Conservation (phyloP, 2,329 filamentous ascomycete species). For the Seiridium unicorne region DNA sequence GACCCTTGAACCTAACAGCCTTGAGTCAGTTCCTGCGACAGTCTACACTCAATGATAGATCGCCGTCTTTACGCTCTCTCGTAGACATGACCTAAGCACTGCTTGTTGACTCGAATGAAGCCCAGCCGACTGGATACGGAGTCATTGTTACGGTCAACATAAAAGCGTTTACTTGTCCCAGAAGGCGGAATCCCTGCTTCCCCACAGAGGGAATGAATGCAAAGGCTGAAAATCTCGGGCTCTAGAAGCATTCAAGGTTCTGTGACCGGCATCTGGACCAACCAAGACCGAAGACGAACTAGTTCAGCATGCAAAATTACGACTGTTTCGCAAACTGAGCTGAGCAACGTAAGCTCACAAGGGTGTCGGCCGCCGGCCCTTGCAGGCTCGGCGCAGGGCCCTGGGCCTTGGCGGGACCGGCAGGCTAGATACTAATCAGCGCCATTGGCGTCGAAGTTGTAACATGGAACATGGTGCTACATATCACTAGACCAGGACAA, state of each 20-base stretch:
- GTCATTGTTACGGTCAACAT: too few relatives aligned
- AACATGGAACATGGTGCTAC: too few relatives aligned
- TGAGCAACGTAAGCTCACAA: slow-evolving; percentile 2
- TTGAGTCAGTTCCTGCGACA: too few relatives aligned
- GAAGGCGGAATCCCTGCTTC: slow-evolving; percentile 1
- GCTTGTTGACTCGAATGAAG: too few relatives aligned
- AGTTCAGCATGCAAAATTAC: not conserved
- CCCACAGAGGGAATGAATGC: not conserved
- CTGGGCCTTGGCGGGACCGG: too few relatives aligned
- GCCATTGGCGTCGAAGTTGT: too few relatives aligned
- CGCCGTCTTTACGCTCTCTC: too few relatives aligned
- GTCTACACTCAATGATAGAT: too few relatives aligned
- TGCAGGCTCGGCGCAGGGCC: not conserved
- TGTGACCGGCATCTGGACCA: not conserved
- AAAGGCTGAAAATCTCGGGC: not conserved
- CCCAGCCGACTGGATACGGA: too few relatives aligned
- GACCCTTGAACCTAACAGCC: too few relatives aligned
- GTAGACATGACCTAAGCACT: too few relatives aligned
- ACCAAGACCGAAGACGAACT: not conserved
- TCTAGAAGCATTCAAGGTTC: not conserved
- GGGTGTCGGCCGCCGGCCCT: not conserved
- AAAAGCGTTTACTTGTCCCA: not conserved
- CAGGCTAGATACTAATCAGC: not conserved
- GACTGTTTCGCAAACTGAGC: not conserved
- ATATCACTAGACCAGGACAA: too few relatives aligned